Evolutionary conservation across 805 yeast species (phyloP).

Genomic region (Kodamaea lidongshanica): DNA sequence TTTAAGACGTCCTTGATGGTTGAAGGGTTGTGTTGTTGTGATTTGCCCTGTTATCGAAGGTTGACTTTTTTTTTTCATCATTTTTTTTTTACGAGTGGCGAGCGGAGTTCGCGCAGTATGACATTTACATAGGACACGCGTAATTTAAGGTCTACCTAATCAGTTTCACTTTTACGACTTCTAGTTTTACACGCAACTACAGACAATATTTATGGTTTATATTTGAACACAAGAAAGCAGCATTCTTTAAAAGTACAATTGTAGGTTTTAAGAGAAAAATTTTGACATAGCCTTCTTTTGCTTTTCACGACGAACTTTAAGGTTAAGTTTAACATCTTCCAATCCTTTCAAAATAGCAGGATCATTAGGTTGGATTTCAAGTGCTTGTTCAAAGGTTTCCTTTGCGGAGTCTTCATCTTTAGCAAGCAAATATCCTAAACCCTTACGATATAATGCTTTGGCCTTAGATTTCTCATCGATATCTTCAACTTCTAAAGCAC

Average conservation of each 20-base stretch:
- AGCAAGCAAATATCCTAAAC: slow-evolving; percentile 56
- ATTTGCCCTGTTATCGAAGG: slow-evolving; percentile 1
- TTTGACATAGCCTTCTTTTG: slow-evolving; percentile 72
- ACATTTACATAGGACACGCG: slow-evolving; percentile 1
- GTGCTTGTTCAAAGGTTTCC: slow-evolving; percentile 59
- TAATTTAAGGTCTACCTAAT: not conserved
- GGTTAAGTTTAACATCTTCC: slow-evolving; percentile 46
- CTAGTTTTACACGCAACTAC: not conserved
- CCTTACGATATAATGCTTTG: slow-evolving; percentile 84
- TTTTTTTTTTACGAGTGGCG: slow-evolving; percentile 8
- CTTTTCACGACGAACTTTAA: slow-evolving; percentile 53
- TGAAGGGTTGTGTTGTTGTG: slow-evolving; percentile 2
- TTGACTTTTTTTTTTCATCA: slow-evolving; percentile 4
- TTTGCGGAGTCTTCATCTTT: slow-evolving; percentile 71
- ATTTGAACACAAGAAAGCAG: not conserved
- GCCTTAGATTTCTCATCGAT: slow-evolving; percentile 65
- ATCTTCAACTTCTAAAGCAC: slow-evolving; percentile 56
- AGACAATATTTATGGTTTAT: not conserved
- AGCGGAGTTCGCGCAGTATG: slow-evolving; percentile 1
- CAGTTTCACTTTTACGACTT: not conserved
- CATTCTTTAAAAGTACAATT: not conserved
- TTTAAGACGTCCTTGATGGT: slow-evolving; percentile 2
- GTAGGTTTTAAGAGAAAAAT: slow-evolving; percentile 38
- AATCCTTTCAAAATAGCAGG: slow-evolving; percentile 64
- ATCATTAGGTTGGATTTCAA: slow-evolving; percentile 60